Evolutionary conservation across 2,329 filamentous ascomycete genomes (phyloP), one percentile per base, ranked within the genome.

Genomic region (Colletotrichum navitas): DNA sequence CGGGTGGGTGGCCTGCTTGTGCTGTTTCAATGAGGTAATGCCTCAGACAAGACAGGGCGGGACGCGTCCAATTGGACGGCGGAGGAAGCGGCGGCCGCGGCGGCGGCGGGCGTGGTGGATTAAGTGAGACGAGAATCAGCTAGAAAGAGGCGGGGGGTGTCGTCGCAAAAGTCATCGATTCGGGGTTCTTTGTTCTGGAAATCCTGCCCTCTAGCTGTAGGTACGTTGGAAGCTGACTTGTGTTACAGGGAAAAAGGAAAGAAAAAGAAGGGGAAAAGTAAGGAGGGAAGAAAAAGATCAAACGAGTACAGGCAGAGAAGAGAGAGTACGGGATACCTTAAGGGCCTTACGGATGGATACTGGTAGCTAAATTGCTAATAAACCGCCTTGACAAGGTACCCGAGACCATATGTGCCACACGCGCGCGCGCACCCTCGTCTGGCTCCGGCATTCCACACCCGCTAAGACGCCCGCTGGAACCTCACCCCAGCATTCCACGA

Each of bases 1-100:
- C 47, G 29, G 29, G 52, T 58, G 41, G 36, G 68, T 68, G 64
- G 64, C 59, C 65, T 63, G 59, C 58, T 54, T 32, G 47, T 39
- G 45, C 39, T 59, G 59, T 71, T 68, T 68, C 68, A 63, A 68
- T 71, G 58, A 54, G 51, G 56, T 63, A 71, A 68, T 71, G 58
- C 68, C 59, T 71, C 36, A 61, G 43, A 41, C 8, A 55, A 32
- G 29, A 36, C 43, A 39, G 32, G 59, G 51, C 32, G 29, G 32
- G 52, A 24, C 18, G 52, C 43, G 47, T 26, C 64, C 68, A 68
- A 68, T 68, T 68, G 68, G 36, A 21, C 29, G 62, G 34, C 10
- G 39, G 59, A 10, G 39, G 14, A 16, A 24, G 43, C 29, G 29
- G 18, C 39, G 14, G 7, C 39, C 3, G 6, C 41, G 41, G 41